Evolutionary conservation across 345 rosid species (phyloP).

Genomic region (Citrus reticulata): DNA sequence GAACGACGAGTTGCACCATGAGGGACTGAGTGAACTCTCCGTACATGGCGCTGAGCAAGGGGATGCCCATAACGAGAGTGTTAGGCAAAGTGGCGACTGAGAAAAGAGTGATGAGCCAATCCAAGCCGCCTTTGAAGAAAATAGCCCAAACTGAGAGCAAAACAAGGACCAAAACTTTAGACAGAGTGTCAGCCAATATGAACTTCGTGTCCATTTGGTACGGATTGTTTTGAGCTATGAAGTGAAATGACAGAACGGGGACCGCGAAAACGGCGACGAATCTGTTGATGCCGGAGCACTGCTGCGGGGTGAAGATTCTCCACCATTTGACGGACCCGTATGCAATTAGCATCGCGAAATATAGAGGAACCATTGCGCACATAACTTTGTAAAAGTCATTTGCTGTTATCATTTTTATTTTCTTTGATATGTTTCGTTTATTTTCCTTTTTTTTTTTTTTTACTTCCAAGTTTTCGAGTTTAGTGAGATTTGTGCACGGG

Average conservation of each 20-base stretch:
- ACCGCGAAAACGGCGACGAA: constrained; percentile 49
- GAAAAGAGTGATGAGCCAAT: constrained; percentile 55
- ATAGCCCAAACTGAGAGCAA: constrained; percentile 26
- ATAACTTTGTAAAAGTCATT: constrained; percentile 50
- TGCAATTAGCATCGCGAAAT: constrained; percentile 36
- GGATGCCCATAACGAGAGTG: constrained; percentile 62
- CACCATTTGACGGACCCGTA: constrained; percentile 59
- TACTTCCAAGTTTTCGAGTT: neutral
- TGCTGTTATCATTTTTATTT: constrained; percentile 30
- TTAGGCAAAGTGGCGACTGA: constrained; percentile 48
- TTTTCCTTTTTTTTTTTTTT: neutral
- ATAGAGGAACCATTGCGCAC: constrained; percentile 48
- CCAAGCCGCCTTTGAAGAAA: constrained; percentile 31
- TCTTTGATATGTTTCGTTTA: neutral
- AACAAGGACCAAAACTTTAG: constrained; percentile 32
- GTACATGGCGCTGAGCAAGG: constrained; percentile 51
- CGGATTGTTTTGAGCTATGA: constrained; percentile 46
- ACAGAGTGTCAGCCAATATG: constrained; percentile 42
- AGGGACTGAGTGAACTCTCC: constrained; percentile 46
- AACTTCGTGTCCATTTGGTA: constrained; percentile 50
- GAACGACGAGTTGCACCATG: constrained; percentile 56
- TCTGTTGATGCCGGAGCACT: constrained; percentile 52
- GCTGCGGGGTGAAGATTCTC: constrained; percentile 46
- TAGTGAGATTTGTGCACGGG: neutral
- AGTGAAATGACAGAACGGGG: constrained; percentile 49